A percentile compares a stretch with the other conserved stretches of the same genome.
Evolutionary conservation across 1,139 yeast species (phyloP).

Genomic region (Lodderomyces elongisporus): DNA sequence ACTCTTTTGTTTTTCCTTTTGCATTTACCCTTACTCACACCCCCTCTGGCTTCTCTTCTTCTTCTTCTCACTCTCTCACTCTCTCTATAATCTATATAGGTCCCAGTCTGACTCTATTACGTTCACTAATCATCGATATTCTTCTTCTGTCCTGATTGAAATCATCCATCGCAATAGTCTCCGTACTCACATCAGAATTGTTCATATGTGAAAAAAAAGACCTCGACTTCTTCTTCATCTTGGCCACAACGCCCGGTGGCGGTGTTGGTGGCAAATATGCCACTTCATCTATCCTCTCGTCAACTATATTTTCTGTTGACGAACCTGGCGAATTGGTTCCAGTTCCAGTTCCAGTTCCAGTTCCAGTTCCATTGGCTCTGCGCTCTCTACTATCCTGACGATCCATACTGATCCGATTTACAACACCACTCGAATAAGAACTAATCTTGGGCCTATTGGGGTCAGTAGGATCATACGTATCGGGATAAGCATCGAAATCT

Average conservation of each 20-base stretch:
- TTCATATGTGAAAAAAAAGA: conserved; percentile 1
- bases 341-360: conserved; percentile 2
- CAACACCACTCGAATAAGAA: conserved; percentile 20
- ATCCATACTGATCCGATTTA: conserved; percentile 18
- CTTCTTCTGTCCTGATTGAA: conserved; percentile 25
- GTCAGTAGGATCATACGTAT: conserved; percentile 63
- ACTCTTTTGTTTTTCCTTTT: too few relatives aligned
- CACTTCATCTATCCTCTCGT: too few relatives aligned
- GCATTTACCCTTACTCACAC: too few relatives aligned
- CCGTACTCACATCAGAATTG: conserved; percentile 27
- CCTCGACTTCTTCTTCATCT: neutral
- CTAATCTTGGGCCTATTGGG: conserved; percentile 38
- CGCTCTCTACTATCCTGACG: too few relatives aligned
- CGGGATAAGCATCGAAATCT: conserved; percentile 54
- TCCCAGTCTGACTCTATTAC: too few relatives aligned
- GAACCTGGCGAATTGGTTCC: conserved; percentile 4
- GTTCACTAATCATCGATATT: conserved; percentile 22
- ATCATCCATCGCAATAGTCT: conserved; percentile 48
- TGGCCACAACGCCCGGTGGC: conserved; percentile 10
- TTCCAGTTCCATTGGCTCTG: too few relatives aligned
- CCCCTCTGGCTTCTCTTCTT: too few relatives aligned
- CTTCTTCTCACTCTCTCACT: neutral
- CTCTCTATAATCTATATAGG: too few relatives aligned
- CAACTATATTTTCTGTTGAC: conserved; percentile 1
- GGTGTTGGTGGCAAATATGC: conserved; percentile 14